These are phyloP conservation scores for Tricholoma hemisulphureum DNA, from an alignment of 768 basidiomycete species.

Conservation along the genomic window DNA sequence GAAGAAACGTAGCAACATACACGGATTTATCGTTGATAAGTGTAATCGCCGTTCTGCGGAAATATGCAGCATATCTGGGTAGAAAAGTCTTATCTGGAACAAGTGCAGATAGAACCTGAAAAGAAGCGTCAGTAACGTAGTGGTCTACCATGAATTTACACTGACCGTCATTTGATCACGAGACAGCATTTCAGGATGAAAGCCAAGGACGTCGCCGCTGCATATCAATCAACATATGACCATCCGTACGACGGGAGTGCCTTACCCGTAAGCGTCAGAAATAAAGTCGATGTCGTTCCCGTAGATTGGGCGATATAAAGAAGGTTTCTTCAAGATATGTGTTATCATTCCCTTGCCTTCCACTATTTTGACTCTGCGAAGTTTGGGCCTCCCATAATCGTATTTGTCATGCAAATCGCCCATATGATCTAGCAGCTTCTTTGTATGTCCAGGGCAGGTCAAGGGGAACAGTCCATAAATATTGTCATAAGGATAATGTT, in stretches of 20 bases:
- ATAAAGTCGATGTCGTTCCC: constrained; percentile 9
- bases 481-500: constrained; percentile 20
- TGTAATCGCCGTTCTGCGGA: constrained; percentile 11
- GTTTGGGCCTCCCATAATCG: constrained; percentile 10
- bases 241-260: background rate
- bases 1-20: background rate
- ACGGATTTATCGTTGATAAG: constrained; percentile 11
- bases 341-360: constrained; percentile 15
- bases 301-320: constrained; percentile 14
- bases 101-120: constrained; percentile 19
- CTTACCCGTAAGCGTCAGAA: constrained; percentile 21
- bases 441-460: constrained; percentile 6
- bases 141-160: background rate
- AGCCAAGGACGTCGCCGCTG: constrained; percentile 17
- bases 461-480: constrained; percentile 24
- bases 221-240: background rate
- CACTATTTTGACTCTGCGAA: constrained; percentile 6
- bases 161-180: constrained; percentile 21
- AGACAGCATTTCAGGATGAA: constrained; percentile 17
- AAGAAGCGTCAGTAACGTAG: background rate
- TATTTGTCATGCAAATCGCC: background rate
- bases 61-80: constrained; percentile 16
- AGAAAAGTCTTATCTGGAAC: constrained; percentile 13
- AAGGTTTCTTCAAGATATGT: constrained; percentile 18
- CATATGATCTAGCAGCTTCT: background rate